Conservation (phyloP, 495 filamentous ascomycete species). For the Pseudomonodictys pantanalensis region DNA sequence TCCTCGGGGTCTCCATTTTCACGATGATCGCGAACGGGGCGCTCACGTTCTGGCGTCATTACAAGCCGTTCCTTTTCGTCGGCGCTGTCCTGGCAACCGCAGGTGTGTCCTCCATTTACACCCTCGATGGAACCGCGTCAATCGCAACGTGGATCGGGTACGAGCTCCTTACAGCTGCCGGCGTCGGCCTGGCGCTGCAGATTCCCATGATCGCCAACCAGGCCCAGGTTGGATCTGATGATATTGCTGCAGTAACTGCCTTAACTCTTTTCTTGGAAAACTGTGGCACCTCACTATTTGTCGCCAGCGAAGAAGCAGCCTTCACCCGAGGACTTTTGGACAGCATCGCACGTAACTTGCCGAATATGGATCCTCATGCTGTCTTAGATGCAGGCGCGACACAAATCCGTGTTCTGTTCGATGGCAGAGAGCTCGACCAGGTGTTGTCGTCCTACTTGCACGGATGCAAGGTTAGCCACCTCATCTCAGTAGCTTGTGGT, state of each 20-base stretch:
- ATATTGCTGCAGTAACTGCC: slow-evolving; percentile 32
- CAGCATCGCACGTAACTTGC: slow-evolving; percentile 35
- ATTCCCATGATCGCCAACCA: slow-evolving; percentile 34
- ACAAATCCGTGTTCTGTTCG: slow-evolving; percentile 49
- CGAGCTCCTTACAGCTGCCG: slow-evolving; percentile 28
- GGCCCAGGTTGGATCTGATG: slow-evolving; percentile 15
- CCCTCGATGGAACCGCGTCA: slow-evolving; percentile 25
- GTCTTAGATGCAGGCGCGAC: slow-evolving; percentile 54
- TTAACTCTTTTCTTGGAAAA: slow-evolving; percentile 35
- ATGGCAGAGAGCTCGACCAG: slow-evolving; percentile 5
- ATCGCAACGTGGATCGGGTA: slow-evolving; percentile 31
- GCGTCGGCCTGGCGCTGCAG: slow-evolving; percentile 31
- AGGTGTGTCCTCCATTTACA: slow-evolving; percentile 27
- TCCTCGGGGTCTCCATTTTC: slow-evolving; percentile 20
- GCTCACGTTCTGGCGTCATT: slow-evolving; percentile 25
- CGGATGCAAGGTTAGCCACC: slow-evolving; percentile 24
- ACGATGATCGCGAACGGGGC: slow-evolving; percentile 19
- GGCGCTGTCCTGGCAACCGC: slow-evolving; percentile 24
- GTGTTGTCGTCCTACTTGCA: slow-evolving; percentile 18
- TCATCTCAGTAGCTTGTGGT: slow-evolving; percentile 16
- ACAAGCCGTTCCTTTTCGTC: slow-evolving; percentile 28
- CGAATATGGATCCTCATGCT: slow-evolving; percentile 42
- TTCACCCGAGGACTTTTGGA: slow-evolving; percentile 34
- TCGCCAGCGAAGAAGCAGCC: slow-evolving; percentile 29
- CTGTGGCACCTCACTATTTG: slow-evolving; percentile 30